Evolutionary conservation across 2,329 filamentous ascomycete species (phyloP).

Genomic region (Thermoascus crustaceus): DNA sequence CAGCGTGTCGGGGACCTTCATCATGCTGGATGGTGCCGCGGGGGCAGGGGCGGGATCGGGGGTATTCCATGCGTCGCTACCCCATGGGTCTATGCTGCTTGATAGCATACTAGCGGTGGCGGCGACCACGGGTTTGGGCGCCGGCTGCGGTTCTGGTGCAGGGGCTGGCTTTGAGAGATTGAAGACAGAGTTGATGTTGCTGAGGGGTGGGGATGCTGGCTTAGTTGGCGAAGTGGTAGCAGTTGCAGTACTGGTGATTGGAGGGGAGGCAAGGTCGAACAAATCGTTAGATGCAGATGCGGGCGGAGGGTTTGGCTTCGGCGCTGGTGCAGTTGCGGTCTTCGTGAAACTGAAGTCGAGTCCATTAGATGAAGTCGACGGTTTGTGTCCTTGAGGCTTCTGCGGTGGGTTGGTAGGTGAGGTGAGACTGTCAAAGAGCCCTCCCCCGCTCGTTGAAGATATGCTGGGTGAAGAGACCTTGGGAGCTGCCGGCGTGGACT

Average conservation of each 20-base stretch:
- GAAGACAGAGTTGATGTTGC: constrained; percentile 59
- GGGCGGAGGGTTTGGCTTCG: constrained; percentile 41
- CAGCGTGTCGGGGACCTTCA: constrained; percentile 39
- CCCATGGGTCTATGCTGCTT: constrained; percentile 65
- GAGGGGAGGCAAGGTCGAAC: constrained; percentile 61
- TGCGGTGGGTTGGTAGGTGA: constrained; percentile 53
- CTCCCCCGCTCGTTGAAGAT: constrained; percentile 56
- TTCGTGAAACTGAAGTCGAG: constrained; percentile 60
- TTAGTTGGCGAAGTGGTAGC: constrained; percentile 38
- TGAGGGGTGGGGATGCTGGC: constrained; percentile 29
- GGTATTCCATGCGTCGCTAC: constrained; percentile 72
- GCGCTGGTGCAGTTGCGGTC: constrained; percentile 40
- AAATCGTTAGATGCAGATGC: constrained; percentile 62
- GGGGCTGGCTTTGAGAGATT: constrained; percentile 59
- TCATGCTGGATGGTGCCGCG: constrained; percentile 27
- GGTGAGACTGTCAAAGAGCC: constrained; percentile 69
- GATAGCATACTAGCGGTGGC: constrained; percentile 31
- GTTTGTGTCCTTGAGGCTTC: constrained; percentile 33
- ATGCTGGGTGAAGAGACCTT: constrained; percentile 42
- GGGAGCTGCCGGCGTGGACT: constrained; percentile 37
- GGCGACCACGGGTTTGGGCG: constrained; percentile 21
- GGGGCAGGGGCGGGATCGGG: constrained; percentile 48
- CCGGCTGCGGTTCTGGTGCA: constrained; percentile 35
- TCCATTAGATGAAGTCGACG: constrained; percentile 50
- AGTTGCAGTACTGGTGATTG: constrained; percentile 34